Conservation (phyloP, 2,329 filamentous ascomycete genomes). For the Clonostachys byssicola region DNA sequence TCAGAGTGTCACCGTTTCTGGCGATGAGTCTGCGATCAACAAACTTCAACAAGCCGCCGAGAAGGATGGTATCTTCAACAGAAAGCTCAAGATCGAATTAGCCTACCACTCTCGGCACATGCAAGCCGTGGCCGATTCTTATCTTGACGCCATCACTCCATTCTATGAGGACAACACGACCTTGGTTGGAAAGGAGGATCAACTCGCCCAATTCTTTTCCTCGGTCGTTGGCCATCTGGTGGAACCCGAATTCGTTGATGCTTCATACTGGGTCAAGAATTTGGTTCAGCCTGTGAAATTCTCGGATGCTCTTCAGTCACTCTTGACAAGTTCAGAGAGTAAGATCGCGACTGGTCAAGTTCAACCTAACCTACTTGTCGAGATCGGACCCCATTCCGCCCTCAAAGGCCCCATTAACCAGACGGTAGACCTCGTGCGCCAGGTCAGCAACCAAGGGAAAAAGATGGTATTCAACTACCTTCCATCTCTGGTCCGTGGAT, state of each 20-base stretch:
- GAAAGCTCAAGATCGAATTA: slow-evolving; percentile 28
- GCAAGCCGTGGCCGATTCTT: slow-evolving; percentile 13
- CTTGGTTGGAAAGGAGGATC: background rate
- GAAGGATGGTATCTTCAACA: slow-evolving; percentile 16
- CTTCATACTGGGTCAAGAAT: slow-evolving; percentile 14
- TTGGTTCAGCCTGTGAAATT: slow-evolving; percentile 2
- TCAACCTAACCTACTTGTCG: slow-evolving; percentile 15
- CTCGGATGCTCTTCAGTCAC: slow-evolving; percentile 1
- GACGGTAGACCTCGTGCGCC: slow-evolving; percentile 13
- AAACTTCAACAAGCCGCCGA: slow-evolving; percentile 18
- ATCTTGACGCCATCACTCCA: slow-evolving; percentile 9
- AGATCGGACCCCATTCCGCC: slow-evolving; percentile 26
- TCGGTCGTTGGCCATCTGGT: background rate
- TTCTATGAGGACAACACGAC: slow-evolving; percentile 2
- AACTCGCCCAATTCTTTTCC: slow-evolving; percentile 4
- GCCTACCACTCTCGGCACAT: slow-evolving; percentile 37
- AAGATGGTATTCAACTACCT: slow-evolving; percentile 5
- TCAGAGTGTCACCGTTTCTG: slow-evolving; percentile 25
- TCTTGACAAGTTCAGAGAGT: background rate
- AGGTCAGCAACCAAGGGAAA: slow-evolving; percentile 16
- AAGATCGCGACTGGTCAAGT: no score
- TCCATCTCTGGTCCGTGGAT: slow-evolving; percentile 5
- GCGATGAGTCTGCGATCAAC: slow-evolving; percentile 15
- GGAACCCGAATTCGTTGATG: background rate
- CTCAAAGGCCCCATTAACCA: slow-evolving; percentile 30